Percentiles rank a stretch among this genome's conserved stretches.
phyloP scores from a whole-genome alignment of 768 basidiomycete genomes.

The Panaeolus cyanescens region DNA sequence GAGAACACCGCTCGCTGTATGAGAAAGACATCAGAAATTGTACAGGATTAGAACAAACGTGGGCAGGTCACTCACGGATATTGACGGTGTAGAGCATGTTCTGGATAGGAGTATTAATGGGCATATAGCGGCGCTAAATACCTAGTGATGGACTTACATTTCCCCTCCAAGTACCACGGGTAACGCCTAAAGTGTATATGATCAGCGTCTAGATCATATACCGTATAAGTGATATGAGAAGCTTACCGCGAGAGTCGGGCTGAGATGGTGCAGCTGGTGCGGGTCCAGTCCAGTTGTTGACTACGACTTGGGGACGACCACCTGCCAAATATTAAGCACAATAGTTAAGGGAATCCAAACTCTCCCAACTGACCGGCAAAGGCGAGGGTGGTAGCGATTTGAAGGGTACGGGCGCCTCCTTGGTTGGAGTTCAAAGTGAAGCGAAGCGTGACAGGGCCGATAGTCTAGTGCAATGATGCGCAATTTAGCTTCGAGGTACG shows the following conservation, averaged over 20 bases:
- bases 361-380: conserved; percentile 28
- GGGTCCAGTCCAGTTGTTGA: conserved; percentile 33
- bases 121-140: not conserved
- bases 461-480: conserved; percentile 12
- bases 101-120: conserved; percentile 11
- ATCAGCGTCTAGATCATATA: not conserved
- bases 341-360: no score
- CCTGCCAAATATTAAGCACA: conserved; percentile 15
- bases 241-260: conserved; percentile 31
- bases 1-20: conserved; percentile 29
- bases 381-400: conserved; percentile 37
- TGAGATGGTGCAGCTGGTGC: conserved; percentile 30
- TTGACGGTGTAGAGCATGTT: conserved; percentile 36
- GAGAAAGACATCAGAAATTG: not conserved
- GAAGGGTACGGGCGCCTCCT: conserved; percentile 33
- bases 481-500: not conserved
- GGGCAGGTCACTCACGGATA: conserved; percentile 30
- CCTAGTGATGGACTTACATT: conserved; percentile 24
- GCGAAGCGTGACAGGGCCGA: conserved; percentile 32
- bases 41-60: not conserved
- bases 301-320: conserved; percentile 31
- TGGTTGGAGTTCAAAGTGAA: conserved; percentile 30
- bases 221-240: not conserved
- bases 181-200: conserved; percentile 23
- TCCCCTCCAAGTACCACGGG: conserved; percentile 38